Evolutionary conservation across 192 early-diverging fungal species (phyloP).

Genomic region (Gonapodya sp.): DNA sequence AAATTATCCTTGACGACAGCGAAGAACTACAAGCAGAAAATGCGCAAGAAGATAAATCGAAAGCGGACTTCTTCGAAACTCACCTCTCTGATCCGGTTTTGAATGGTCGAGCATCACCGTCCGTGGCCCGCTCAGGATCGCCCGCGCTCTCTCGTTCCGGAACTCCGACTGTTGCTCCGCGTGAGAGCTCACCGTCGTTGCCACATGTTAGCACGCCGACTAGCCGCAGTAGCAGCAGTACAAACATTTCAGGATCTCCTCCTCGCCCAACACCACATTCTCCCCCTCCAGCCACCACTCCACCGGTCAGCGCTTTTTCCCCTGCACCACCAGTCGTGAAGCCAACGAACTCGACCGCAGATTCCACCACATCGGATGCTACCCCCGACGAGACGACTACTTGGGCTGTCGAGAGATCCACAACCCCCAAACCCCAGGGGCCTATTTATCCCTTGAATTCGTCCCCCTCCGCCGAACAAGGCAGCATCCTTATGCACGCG

Average conservation of each 20-base stretch:
- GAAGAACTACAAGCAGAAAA: conserved; percentile 18
- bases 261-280: not conserved
- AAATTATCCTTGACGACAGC: conserved; percentile 30
- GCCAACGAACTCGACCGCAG: too few relatives aligned
- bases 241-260: not conserved
- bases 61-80: conserved; percentile 50
- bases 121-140: not conserved
- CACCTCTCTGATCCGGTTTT: not conserved
- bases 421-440: conserved; percentile 11
- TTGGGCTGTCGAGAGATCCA: conserved; percentile 12
- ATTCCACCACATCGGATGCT: not conserved
- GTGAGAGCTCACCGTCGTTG: not conserved
- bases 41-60: conserved; percentile 17
- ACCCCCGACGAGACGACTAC: not conserved
- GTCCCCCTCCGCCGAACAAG: not conserved
- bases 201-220: not conserved
- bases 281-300: not conserved
- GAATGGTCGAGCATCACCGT: not conserved
- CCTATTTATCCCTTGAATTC: not conserved
- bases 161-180: not conserved
- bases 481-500: not conserved
- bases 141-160: not conserved
- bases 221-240: not conserved
- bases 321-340: conserved; percentile 12
- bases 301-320: not conserved